Conservation (phyloP, 805 yeast species). For the Clavispora phyllophila region DNA sequence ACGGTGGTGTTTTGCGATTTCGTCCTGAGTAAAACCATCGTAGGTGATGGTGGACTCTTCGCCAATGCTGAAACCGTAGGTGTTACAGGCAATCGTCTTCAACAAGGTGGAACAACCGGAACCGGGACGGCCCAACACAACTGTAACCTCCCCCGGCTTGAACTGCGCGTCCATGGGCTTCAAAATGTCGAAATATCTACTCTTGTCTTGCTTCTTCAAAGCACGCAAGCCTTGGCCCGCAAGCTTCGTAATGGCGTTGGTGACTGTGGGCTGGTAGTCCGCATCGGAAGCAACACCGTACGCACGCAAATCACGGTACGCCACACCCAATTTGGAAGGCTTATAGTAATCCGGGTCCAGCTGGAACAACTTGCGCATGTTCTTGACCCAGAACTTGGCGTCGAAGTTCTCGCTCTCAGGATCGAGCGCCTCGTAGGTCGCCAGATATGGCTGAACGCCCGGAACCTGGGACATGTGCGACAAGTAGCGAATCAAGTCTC, state of each 20-base stretch:
- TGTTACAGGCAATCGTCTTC: conserved; percentile 59
- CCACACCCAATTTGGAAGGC: conserved; percentile 55
- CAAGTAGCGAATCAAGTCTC: conserved; percentile 32
- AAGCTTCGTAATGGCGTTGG: conserved; percentile 27
- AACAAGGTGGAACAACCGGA: conserved; percentile 71
- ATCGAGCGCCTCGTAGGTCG: conserved; percentile 33
- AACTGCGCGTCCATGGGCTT: conserved; percentile 64
- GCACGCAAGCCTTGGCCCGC: conserved; percentile 15
- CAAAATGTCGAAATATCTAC: conserved; percentile 43
- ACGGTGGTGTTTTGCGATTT: conserved; percentile 48
- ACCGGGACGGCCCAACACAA: conserved; percentile 78
- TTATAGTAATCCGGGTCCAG: conserved; percentile 59
- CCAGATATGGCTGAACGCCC: conserved; percentile 14
- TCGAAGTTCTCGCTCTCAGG: conserved; percentile 57
- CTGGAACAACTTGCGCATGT: conserved; percentile 48
- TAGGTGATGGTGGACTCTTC: conserved; percentile 43
- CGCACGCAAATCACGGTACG: conserved; percentile 54
- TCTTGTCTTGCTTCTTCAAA: conserved; percentile 10
- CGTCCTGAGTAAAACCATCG: conserved; percentile 50
- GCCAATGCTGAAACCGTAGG: conserved; percentile 54
- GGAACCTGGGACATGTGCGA: conserved; percentile 38
- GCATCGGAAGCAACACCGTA: conserved; percentile 64
- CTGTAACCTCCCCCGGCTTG: conserved; percentile 60
- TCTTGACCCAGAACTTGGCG: conserved; percentile 64
- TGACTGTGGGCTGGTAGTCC: conserved; percentile 58